These are phyloP conservation scores for Colletotrichum scovillei DNA, from an alignment of 2,329 filamentous ascomycete genomes.

Conservation along the genomic window DNA sequence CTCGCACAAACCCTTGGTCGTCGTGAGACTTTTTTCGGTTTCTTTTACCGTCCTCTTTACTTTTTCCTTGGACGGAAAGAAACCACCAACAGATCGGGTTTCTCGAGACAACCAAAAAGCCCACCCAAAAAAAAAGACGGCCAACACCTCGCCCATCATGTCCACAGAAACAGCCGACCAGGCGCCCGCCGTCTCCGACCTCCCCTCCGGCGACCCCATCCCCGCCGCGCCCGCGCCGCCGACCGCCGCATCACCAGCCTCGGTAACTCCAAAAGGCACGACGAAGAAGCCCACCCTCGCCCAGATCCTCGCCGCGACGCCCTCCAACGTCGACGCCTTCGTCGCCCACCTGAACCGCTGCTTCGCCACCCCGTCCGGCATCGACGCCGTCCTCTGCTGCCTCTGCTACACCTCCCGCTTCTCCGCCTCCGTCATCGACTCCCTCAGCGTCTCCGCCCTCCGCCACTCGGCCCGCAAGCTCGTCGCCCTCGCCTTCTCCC, in stretches of 20 bases:
- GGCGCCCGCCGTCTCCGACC: conserved; percentile 43
- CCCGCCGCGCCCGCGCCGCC: conserved; percentile 39
- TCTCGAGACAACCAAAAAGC: too few relatives aligned
- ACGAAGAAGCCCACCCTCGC: conserved; percentile 39
- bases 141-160: conserved; percentile 22
- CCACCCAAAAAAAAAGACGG: too few relatives aligned
- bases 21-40: not conserved
- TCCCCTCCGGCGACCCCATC: conserved; percentile 50
- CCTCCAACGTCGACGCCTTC: conserved; percentile 62
- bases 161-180: conserved; percentile 33
- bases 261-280: conserved; percentile 19
- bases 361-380: conserved; percentile 74
- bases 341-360: conserved; percentile 69
- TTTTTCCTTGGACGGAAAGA: not conserved
- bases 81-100: not conserved
- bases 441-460: conserved; percentile 68
- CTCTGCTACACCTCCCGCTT: conserved; percentile 75
- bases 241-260: not conserved
- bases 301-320: conserved; percentile 48
- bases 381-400: conserved; percentile 77
- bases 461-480: conserved; percentile 62
- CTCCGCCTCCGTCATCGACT: conserved; percentile 60
- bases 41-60: too few relatives aligned
- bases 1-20: not conserved
- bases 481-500: conserved; percentile 62